phyloP scores from a whole-genome alignment of 2,329 filamentous ascomycete genomes.

The Aureobasidium sp. region DNA sequence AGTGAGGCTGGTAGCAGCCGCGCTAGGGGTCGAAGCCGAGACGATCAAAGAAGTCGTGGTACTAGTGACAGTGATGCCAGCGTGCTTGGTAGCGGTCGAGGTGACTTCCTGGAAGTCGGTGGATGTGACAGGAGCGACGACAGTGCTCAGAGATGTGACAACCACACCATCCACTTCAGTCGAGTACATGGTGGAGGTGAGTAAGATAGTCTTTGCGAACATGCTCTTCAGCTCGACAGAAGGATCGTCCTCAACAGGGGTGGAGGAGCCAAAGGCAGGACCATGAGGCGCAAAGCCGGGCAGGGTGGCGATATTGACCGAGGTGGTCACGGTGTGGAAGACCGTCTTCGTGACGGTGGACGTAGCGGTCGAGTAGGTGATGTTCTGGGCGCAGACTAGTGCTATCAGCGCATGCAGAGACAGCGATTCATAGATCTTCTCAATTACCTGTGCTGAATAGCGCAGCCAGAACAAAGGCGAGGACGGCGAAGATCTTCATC shows the following conservation, averaged over 20 bases:
- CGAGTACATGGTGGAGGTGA: background rate
- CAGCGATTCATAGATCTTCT: background rate
- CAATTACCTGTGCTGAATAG: background rate
- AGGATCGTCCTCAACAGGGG: background rate
- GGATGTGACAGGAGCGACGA: background rate
- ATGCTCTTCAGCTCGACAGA: conserved; percentile 3
- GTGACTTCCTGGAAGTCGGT: background rate
- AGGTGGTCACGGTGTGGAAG: background rate
- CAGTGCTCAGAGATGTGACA: background rate
- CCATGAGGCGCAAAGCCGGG: background rate
- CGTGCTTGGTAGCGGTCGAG: background rate
- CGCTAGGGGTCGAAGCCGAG: background rate
- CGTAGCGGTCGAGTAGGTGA: background rate
- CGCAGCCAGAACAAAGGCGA: background rate
- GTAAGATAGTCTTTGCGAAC: background rate
- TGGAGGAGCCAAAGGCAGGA: background rate
- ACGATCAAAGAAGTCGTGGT: background rate
- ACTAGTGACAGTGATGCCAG: background rate
- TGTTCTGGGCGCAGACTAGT: background rate
- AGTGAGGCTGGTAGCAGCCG: background rate
- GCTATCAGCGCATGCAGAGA: background rate
- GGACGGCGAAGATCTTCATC: background rate
- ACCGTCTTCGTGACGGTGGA: background rate
- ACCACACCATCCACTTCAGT: background rate
- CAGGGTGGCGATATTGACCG: background rate